Base-by-base conservation (phyloP, 495 filamentous ascomycete genomes). In the Penicillium daleae region DNA sequence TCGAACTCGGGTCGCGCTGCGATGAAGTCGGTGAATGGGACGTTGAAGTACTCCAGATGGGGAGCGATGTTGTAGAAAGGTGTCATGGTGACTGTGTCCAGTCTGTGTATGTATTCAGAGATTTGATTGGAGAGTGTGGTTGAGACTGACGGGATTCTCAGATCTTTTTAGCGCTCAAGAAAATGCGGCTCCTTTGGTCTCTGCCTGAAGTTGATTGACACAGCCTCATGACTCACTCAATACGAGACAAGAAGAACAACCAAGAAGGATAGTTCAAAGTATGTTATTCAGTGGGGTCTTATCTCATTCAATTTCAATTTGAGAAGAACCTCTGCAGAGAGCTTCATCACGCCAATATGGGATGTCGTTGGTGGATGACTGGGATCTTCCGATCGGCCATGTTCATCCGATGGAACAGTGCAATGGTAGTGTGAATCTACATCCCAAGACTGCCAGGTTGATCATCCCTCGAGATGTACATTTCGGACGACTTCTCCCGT, bases 21-120 rank as follows among this genome's bases (percentile, higher is more conserved):
- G 9, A 68, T 60, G 49, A 83, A 79, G 12, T 67, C 56, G 9
- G 68, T 50, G 42, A 79, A 67, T 12, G 79, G 73, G 29, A 78
- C 40, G 17, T 71, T 71, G 66, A 77, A 77, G 35, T 74, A 67
- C 17, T 62, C 31, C 31, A 86, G 75, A 54, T 81, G 71, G 10
- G 77, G 61, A 1, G 81, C 70, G 52, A 77, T 56, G 0, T 71
- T 73, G 65, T 72, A 80, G 53, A 66, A 51, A 9, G n/a, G 39
- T 6, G 62, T 50, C 66, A 68, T 68, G 48, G 56, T 22, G 35
- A 24, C 22, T 52, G 4, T n/a, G 21, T 35, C 9, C 10, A 24
- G 24, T 27, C n/a, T n/a, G n/a, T n/a, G n/a, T 5, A 29, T 52
- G 24, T 52, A 3, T 15, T 21, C 12, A 13, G 35, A 35, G 33